phyloP scores from a whole-genome alignment of 331 rosid genomes.

The Quercus tomentella region DNA sequence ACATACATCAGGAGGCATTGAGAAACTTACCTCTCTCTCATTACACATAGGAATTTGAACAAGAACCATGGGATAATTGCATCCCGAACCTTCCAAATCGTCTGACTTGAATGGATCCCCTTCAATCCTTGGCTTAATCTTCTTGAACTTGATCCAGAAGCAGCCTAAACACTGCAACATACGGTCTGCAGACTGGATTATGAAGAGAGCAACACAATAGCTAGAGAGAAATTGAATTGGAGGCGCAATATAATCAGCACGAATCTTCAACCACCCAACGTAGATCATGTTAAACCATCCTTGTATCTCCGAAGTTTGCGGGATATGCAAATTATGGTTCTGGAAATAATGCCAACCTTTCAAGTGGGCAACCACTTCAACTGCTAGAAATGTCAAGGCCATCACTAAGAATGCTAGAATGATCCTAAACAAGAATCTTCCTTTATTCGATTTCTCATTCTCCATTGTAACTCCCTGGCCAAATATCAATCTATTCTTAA shows the following conservation, averaged over 20 bases:
- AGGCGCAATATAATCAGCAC: conserved; percentile 72
- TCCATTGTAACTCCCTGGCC: conserved; percentile 50
- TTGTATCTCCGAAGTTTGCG: conserved; percentile 55
- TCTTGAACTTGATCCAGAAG: conserved; percentile 76
- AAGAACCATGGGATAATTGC: conserved; percentile 45
- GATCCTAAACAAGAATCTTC: conserved; percentile 47
- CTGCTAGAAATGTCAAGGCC: conserved; percentile 54
- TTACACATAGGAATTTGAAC: conserved; percentile 92
- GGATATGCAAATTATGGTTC: conserved; percentile 58
- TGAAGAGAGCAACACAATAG: conserved; percentile 58
- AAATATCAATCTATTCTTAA: conserved; percentile 34
- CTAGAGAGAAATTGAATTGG: conserved; percentile 61
- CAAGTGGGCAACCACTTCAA: conserved; percentile 68
- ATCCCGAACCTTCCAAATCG: conserved; percentile 42
- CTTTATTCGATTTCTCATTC: conserved; percentile 49
- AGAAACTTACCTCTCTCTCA: conserved; percentile 51
- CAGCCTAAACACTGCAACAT: conserved; percentile 69
- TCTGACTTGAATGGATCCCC: conserved; percentile 31
- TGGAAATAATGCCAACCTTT: conserved; percentile 71
- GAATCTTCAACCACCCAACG: conserved; percentile 56
- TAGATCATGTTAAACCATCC: conserved; percentile 64
- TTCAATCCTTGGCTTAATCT: conserved; percentile 52
- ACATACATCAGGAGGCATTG: neutral
- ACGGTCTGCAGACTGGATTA: conserved; percentile 72
- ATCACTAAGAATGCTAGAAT: conserved; percentile 53